These are phyloP conservation scores for Nematocida major DNA, from an alignment of 371 early-diverging fungal genomes.

Conservation along the genomic window DNA sequence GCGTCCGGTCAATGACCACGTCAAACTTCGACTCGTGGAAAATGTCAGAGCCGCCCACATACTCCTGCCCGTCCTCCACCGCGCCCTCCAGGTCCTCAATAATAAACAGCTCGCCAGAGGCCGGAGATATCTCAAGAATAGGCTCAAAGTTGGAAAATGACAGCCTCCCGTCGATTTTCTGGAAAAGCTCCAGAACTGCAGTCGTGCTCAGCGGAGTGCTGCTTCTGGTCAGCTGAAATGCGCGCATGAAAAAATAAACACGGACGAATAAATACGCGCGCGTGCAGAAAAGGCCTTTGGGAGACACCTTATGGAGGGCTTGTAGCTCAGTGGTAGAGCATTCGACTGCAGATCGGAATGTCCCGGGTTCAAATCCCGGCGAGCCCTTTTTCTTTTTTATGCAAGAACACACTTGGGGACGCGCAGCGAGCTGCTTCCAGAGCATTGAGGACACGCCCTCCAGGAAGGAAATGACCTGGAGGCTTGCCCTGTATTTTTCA, in stretches of 20 bases:
- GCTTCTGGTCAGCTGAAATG: slow-evolving; percentile 9
- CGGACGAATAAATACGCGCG: neutral
- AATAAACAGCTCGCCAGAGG: slow-evolving; percentile 43
- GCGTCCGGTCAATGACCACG: slow-evolving; percentile 29
- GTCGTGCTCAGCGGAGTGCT: slow-evolving; percentile 32
- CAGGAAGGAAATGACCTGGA: slow-evolving; percentile 61
- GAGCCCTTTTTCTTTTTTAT: slow-evolving; percentile 54
- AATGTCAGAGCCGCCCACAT: neutral
- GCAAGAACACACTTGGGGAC: slow-evolving; percentile 19
- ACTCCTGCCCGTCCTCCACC: slow-evolving; percentile 18
- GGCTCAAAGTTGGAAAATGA: neutral
- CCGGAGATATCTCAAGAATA: neutral
- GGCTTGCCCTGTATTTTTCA: slow-evolving; percentile 45
- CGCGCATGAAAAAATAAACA: slow-evolving; percentile 46
- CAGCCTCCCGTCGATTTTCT: slow-evolving; percentile 15
- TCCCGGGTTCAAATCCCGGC: slow-evolving; percentile 63
- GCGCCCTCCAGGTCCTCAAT: slow-evolving; percentile 17
- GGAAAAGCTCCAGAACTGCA: slow-evolving; percentile 29
- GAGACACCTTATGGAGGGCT: slow-evolving; percentile 10
- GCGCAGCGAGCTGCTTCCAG: slow-evolving; percentile 49
- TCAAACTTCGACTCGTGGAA: slow-evolving; percentile 44
- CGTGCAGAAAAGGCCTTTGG: neutral
- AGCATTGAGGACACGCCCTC: slow-evolving; percentile 49
- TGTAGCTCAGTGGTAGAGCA: slow-evolving; percentile 63
- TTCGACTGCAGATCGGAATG: slow-evolving; percentile 62